Evolutionary conservation across 371 early-diverging fungal species (phyloP), one percentile per base, ranked within the genome.

Genomic region (Lichtheimia hyalospora): DNA sequence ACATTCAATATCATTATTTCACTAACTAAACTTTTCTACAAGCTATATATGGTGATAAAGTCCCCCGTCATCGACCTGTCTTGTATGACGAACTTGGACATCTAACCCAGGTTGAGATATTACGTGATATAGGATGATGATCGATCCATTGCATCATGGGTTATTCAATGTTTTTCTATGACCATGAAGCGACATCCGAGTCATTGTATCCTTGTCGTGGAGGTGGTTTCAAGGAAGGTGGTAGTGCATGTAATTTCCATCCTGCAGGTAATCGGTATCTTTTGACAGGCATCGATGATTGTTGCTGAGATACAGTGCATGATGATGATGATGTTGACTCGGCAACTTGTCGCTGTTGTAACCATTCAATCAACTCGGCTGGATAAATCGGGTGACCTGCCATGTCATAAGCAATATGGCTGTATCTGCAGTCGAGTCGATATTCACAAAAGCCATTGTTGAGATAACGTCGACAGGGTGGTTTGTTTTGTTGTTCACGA

Each of bases 171-270:
- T 14, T 2, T 34, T 49, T 41, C 43, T 51, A 68, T n/a, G 67
- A 63, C 77, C 77, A 77, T 12, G 41, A 49, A 18, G 66, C 72
- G 12, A 61, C 41, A 23, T 67, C 42, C 23, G 58, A 53, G 74
- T 74, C 73, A 28, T 69, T 60, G 54, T 73, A 71, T 3, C 62
- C 71, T 56, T 61, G 62, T 13, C 57, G 20, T 3, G 72, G 66
- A 7, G 79, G 79, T 10, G 79, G 79, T 51, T 64, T 63, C 20
- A 79, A 54, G 5, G 79, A 79, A 55, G 69, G 69, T 3, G 76
- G 74, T 5, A 79, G 50, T n/a, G 71, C 72, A 12, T 63, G 64
- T 8, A 71, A 58, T 55, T 76, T 74, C 80, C 80, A 79, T 13
- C 76, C 73, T 16, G 63, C 18, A 0, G 80, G 80, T 27, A 79